phyloP scores from a whole-genome alignment of 2,329 filamentous ascomycete species.

The Claviceps spartinae region DNA sequence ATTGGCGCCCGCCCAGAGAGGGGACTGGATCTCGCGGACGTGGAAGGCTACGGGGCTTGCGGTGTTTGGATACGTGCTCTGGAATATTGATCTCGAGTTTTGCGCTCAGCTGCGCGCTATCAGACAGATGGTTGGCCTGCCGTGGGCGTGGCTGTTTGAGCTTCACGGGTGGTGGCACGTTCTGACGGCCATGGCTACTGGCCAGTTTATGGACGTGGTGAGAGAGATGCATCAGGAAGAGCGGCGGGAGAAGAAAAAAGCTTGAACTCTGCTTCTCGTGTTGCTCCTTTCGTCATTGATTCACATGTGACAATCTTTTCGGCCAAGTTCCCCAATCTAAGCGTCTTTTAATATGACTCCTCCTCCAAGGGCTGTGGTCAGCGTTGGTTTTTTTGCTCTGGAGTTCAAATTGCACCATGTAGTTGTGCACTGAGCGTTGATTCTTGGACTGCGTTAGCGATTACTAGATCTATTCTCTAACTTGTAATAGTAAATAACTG shows the following conservation, averaged over 20 bases:
- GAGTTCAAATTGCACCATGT: too few relatives aligned
- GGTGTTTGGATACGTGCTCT: conserved; percentile 35
- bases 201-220: conserved; percentile 22
- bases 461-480: too few relatives aligned
- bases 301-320: too few relatives aligned
- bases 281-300: not conserved
- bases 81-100: conserved; percentile 42
- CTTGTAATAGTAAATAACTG: too few relatives aligned
- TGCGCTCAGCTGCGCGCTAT: conserved; percentile 33
- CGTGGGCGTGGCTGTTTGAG: conserved; percentile 42
- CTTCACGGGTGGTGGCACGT: conserved; percentile 54
- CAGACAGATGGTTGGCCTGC: conserved; percentile 34
- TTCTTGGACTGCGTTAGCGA: too few relatives aligned
- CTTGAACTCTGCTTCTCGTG: not conserved
- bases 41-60: conserved; percentile 21
- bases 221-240: conserved; percentile 15
- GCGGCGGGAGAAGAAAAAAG: not conserved
- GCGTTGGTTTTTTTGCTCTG: too few relatives aligned
- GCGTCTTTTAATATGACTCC: too few relatives aligned
- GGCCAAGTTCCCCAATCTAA: too few relatives aligned
- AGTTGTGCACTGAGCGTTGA: too few relatives aligned
- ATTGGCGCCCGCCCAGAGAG: conserved; percentile 15
- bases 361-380: too few relatives aligned
- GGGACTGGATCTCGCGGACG: conserved; percentile 14
- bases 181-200: conserved; percentile 41